phyloP scores from a whole-genome alignment of 1,139 yeast genomes.

The Yamadazyma oceani region DNA sequence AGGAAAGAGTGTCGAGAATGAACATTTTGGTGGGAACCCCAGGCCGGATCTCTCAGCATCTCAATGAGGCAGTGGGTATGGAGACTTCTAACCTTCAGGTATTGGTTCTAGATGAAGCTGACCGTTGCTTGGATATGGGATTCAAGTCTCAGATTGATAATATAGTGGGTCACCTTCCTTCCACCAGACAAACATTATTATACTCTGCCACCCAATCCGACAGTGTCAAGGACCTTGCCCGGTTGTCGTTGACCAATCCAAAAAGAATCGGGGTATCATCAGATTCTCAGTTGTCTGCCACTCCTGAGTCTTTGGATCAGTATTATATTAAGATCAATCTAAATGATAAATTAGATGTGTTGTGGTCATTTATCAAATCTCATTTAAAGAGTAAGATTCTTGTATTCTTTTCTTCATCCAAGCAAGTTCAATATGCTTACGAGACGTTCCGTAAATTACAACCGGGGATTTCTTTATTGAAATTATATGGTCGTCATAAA shows the following conservation, averaged over 20 bases:
- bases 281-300: conserved; percentile 50
- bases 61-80: conserved; percentile 90
- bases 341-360: conserved; percentile 78
- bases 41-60: conserved; percentile 89
- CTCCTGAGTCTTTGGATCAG: conserved; percentile 86
- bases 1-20: conserved; percentile 78
- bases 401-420: conserved; percentile 88
- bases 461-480: conserved; percentile 93
- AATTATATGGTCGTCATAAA: conserved; percentile 92
- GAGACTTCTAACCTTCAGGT: conserved; percentile 78
- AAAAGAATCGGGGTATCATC: conserved; percentile 66
- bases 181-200: conserved; percentile 81
- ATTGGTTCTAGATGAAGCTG: conserved; percentile 93
- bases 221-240: conserved; percentile 81
- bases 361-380: conserved; percentile 88
- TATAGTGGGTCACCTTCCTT: conserved; percentile 79
- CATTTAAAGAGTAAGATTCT: conserved; percentile 83
- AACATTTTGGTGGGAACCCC: conserved; percentile 95
- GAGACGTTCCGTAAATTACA: conserved; percentile 89
- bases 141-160: conserved; percentile 86
- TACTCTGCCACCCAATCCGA: conserved; percentile 95
- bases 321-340: conserved; percentile 70
- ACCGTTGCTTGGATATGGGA: conserved; percentile 95
- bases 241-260: conserved; percentile 82
- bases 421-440: conserved; percentile 91